Conservation (phyloP, 176 grass and related monocot species). For the Juncus inflexus region DNA sequence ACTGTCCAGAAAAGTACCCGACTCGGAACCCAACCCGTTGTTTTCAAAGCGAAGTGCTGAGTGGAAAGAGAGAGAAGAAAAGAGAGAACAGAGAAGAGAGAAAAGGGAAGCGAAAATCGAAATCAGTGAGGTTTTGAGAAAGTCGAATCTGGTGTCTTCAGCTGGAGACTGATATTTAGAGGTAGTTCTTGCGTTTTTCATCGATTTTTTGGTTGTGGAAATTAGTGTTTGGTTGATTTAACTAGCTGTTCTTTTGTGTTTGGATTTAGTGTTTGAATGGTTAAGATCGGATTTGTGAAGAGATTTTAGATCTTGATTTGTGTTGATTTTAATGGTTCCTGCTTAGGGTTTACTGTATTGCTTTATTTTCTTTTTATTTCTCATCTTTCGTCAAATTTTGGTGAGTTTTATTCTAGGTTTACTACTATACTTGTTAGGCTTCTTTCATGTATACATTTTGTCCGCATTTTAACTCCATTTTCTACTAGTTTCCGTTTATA, state of each 20-base stretch:
- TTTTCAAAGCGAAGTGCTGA: background rate
- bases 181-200: background rate
- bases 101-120: background rate
- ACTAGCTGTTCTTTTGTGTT: conserved; percentile 5
- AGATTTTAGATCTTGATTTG: background rate
- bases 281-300: conserved; percentile 9
- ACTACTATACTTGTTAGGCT: background rate
- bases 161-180: background rate
- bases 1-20: background rate
- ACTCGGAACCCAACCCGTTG: conserved; percentile 1
- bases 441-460: background rate
- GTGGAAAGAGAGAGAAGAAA: conserved; percentile 1
- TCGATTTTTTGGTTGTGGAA: conserved; percentile 3
- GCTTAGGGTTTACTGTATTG: conserved; percentile 11
- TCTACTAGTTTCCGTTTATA: too few relatives aligned
- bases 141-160: conserved; percentile 8
- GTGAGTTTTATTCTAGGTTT: conserved; percentile 2
- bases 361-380: background rate
- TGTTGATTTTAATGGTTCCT: background rate
- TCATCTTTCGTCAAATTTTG: background rate
- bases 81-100: background rate
- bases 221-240: background rate
- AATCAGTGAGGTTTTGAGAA: background rate
- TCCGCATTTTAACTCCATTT: background rate
- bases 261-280: background rate